Conservation (phyloP, 345 rosid species). For the Salix purpurea region DNA sequence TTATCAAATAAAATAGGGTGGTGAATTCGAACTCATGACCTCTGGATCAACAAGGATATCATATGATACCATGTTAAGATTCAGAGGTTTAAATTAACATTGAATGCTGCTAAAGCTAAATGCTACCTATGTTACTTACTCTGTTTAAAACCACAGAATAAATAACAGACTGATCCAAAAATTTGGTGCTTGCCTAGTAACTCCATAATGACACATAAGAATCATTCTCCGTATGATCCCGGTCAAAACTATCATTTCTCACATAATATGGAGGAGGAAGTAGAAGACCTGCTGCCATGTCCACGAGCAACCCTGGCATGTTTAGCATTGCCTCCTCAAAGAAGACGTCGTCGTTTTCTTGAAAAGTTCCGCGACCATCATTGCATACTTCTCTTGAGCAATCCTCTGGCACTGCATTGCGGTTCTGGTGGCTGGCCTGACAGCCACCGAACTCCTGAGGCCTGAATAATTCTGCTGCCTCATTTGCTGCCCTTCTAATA, state of each 20-base stretch:
- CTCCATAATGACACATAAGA: constrained; percentile 7
- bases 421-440: not conserved
- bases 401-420: constrained; percentile 1
- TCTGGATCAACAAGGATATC: too few relatives aligned
- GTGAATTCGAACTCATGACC: too few relatives aligned
- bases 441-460: constrained; percentile 18
- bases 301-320: constrained; percentile 42
- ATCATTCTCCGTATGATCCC: constrained; percentile 9
- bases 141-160: too few relatives aligned
- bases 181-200: not conserved
- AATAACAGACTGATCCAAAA: too few relatives aligned
- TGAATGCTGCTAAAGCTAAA: too few relatives aligned
- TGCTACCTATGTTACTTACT: too few relatives aligned
- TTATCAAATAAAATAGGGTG: too few relatives aligned
- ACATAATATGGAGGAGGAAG: constrained; percentile 50
- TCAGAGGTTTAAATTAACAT: too few relatives aligned
- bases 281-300: constrained; percentile 64
- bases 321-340: constrained; percentile 42
- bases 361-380: not conserved
- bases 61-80: too few relatives aligned
- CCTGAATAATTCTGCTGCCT: constrained; percentile 55
- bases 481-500: constrained; percentile 41
- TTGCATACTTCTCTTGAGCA: constrained; percentile 8
- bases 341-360: constrained; percentile 3
- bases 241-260: not conserved